phyloP scores from a whole-genome alignment of 2,329 filamentous ascomycete genomes.

The Stylonectria norvegica region DNA sequence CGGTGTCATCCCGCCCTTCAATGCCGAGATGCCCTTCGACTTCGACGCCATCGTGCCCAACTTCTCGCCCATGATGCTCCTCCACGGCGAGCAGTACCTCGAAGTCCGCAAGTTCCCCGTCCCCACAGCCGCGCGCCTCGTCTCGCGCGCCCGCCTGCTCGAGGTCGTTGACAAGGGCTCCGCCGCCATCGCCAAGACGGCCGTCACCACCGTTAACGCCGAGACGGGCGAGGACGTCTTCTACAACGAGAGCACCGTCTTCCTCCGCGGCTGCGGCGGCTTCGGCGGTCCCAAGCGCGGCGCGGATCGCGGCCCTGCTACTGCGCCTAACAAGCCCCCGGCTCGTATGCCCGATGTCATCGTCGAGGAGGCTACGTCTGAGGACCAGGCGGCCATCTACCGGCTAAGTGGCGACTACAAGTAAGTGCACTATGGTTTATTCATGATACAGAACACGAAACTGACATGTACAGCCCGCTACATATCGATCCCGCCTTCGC shows the following conservation, averaged over 20 bases:
- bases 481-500: slow-evolving; percentile 94
- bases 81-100: slow-evolving; percentile 98
- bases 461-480: slow-evolving; percentile 56
- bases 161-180: slow-evolving; percentile 96
- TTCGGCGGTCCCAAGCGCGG: slow-evolving; percentile 83
- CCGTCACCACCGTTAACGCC: slow-evolving; percentile 79
- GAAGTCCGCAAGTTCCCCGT: slow-evolving; percentile 91
- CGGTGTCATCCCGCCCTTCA: slow-evolving; percentile 92
- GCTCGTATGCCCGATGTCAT: slow-evolving; percentile 74
- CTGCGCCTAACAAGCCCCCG: slow-evolving; percentile 75
- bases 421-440: slow-evolving; percentile 32
- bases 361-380: slow-evolving; percentile 79
- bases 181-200: slow-evolving; percentile 77
- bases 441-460: neutral
- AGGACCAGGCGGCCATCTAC: slow-evolving; percentile 92
- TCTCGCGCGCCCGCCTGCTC: slow-evolving; percentile 75
- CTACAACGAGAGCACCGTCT: slow-evolving; percentile 94
- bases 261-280: slow-evolving; percentile 85
- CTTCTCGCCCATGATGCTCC: slow-evolving; percentile 97
- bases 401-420: slow-evolving; percentile 92
- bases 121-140: slow-evolving; percentile 74
- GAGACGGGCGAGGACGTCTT: slow-evolving; percentile 86
- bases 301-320: slow-evolving; percentile 73
- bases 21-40: slow-evolving; percentile 74
- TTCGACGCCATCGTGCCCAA: slow-evolving; percentile 85